Base-by-base conservation (phyloP, 306 rosid genomes). In the Aeschynomene evenia region DNA sequence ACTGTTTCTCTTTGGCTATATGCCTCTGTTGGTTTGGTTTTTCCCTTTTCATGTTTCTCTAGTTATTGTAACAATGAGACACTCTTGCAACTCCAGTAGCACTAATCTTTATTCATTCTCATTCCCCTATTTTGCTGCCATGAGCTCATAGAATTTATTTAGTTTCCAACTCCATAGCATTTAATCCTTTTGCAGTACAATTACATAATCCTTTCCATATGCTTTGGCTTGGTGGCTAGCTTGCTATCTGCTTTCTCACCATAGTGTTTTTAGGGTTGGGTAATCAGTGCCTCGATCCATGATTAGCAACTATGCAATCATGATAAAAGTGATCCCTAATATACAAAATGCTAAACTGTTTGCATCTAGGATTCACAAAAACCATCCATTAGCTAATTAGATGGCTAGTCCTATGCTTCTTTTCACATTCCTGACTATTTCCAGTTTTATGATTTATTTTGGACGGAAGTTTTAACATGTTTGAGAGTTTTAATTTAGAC, bases 371-470 rank as follows among this genome's bases (percentile, higher is more conserved):
- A 22, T 50, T 53, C 53, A 14, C 18, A 36, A 28, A 52, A 22
- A 13, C 56, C n/a, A 45, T 16, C 66, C 22, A 16, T 11, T 70
- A 70, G 56, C 65, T 26, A 22, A 10, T 54, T 12, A 68, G 65
- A 48, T 20, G 50, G 51, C 50, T 66, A 50, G 49, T 24, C 62
- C 19, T 6, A 24, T 15, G 63, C 29, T 39, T 68, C 63, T 53
- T 54, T 24, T 54, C 28, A 24, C 53, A 24, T 66, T 66, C 31
- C 13, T 37, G 64, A 23, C 3, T 10, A 31, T 19, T 53, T 67
- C 10, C 48, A 16, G 49, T n/a, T 31, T 50, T 28, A 28, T 4
- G 31, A 4, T 28, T 28, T 28, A 6, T 28, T 28, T 28, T 0
- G 6, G 31, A 28, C 5, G n/a, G n/a, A n/a, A n/a, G n/a, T n/a